Evolutionary conservation across 306 rosid genomes (phyloP), one percentile per base, ranked within the genome.

Genomic region (Lathyrus aphaca): DNA sequence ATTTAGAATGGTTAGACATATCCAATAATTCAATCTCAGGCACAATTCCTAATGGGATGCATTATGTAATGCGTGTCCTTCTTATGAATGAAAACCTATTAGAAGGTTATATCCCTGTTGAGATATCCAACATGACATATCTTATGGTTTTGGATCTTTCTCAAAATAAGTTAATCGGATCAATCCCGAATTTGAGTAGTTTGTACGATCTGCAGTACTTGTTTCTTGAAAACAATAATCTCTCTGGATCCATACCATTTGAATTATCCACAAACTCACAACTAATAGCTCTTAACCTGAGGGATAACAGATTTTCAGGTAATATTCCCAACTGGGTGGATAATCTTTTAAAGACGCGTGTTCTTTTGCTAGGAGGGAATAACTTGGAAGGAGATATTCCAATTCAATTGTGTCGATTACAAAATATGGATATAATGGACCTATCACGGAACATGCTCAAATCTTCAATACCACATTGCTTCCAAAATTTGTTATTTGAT

Each of bases 101-200:
- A n/a, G 58, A 69, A 60, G 80, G 80, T 13, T 21, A 61, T 45
- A 69, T 76, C 10, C 80, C 80, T 18, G 0, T 4, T 6, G 68
- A 10, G 15, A 0, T 75, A 13, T 62, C 51, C 8, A 43, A 50
- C 43, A 3, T 53, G 37, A 3, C 2, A 12, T 2, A 0, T 1
- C 66, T 69, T 39, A 0, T 1, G 8, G 5, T 77, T 13, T 0
- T 77, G 56, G 67, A 77, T 54, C 61, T 69, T 51, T 77, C 76
- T 42, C 71, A 51, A 27, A 77, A 77, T 29, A 29, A 10, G 37
- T 62, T 77, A 6, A 39, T 0, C 3, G 66, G 76, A 3, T 53
- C 56, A 11, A 10, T 62, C 10, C 54, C 67, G 6, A 2, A 30
- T 7, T 5, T 69, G 0, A 55, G 0, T 55, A 14, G 5, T 13